These are phyloP conservation scores for Penicillium oxalicum DNA, from an alignment of 2,329 filamentous ascomycete species.

Conservation along the genomic window DNA sequence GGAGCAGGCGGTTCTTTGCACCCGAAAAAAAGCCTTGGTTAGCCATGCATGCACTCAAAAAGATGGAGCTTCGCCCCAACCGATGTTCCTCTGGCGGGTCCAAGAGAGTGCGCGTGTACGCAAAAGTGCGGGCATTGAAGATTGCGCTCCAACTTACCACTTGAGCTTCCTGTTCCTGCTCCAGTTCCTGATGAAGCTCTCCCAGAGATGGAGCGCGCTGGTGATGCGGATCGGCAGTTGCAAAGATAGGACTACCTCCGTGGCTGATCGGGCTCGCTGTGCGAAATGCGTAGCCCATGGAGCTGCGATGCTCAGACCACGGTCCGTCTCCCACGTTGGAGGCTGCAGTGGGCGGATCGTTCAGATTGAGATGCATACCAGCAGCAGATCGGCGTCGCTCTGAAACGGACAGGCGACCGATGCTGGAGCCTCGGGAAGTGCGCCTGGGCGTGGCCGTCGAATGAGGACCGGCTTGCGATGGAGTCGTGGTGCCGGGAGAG, in stretches of 20 bases:
- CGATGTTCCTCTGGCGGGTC: too few species aligned
- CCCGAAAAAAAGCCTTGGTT: background rate
- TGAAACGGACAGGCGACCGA: slow-evolving; percentile 32
- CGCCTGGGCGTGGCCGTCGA: slow-evolving; percentile 40
- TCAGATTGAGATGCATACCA: slow-evolving; percentile 36
- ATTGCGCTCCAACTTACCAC: slow-evolving; percentile 33
- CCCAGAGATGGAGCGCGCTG: slow-evolving; percentile 45
- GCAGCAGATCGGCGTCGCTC: slow-evolving; percentile 41
- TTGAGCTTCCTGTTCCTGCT: slow-evolving; percentile 49
- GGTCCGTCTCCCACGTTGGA: slow-evolving; percentile 32
- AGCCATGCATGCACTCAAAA: background rate
- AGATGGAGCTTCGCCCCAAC: background rate
- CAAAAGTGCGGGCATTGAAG: too few species aligned
- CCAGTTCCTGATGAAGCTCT: slow-evolving; percentile 47
- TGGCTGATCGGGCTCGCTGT: slow-evolving; percentile 41
- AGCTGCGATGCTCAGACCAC: slow-evolving; percentile 35
- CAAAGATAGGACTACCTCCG: slow-evolving; percentile 38
- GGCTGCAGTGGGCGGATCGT: slow-evolving; percentile 22
- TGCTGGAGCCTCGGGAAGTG: slow-evolving; percentile 33
- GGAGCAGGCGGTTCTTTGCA: slow-evolving; percentile 44
- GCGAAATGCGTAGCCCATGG: slow-evolving; percentile 35
- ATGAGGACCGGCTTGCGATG: slow-evolving; percentile 52
- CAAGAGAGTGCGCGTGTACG: too few species aligned
- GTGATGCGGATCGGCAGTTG: slow-evolving; percentile 44
- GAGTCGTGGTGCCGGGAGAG: slow-evolving; percentile 56